Evolutionary conservation across 106 monocot genomes (phyloP).

Genomic region (Platanthera guangdongensis): DNA sequence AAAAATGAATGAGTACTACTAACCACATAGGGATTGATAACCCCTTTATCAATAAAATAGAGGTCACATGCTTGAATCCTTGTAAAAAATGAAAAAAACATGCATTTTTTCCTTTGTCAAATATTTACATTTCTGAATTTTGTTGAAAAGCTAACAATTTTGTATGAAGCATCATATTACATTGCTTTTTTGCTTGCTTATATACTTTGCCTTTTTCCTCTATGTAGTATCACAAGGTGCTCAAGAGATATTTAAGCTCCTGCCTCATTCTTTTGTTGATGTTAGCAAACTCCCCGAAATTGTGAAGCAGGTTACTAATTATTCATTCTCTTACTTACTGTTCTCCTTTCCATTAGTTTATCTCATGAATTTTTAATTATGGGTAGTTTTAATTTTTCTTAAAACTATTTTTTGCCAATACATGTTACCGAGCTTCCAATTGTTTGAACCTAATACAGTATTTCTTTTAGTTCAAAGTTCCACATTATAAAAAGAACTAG

Average conservation of each 20-base stretch:
- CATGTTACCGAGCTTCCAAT: neutral
- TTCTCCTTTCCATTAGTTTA: neutral
- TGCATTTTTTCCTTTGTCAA: too few species aligned
- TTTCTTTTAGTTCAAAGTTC: neutral
- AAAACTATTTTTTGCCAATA: neutral
- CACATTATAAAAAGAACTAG: neutral
- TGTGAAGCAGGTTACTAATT: conserved; percentile 37
- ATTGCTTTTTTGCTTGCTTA: neutral
- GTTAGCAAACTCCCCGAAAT: conserved; percentile 57
- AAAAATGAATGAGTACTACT: too few species aligned
- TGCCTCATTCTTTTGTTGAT: conserved; percentile 90
- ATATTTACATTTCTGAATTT: too few species aligned
- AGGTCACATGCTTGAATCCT: too few species aligned
- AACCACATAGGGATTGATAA: too few species aligned
- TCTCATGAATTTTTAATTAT: neutral
- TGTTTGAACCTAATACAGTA: neutral
- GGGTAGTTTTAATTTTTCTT: neutral
- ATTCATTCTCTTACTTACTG: neutral
- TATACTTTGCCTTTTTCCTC: neutral
- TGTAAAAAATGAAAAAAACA: too few species aligned
- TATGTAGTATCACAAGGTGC: conserved; percentile 90
- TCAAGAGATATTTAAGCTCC: conserved; percentile 96
- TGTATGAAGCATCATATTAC: neutral
- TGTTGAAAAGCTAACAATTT: neutral
- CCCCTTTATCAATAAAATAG: too few species aligned